Evolutionary conservation across 371 early-diverging fungal species (phyloP).

Genomic region (Zancudomyces culisetae): DNA sequence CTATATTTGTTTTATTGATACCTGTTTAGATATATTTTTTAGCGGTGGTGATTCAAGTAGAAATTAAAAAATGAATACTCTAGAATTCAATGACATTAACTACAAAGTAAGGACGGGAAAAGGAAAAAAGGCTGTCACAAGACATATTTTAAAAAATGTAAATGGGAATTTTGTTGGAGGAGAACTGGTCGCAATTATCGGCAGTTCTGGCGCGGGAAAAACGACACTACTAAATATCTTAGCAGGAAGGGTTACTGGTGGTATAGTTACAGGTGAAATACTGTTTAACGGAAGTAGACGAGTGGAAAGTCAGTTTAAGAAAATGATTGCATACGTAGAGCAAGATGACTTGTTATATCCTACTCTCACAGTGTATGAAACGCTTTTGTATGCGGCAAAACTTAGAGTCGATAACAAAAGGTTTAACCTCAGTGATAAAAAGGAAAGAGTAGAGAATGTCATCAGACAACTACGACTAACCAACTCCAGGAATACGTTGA

Average conservation of each 20-base stretch:
- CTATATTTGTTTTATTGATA: too few species aligned
- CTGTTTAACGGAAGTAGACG: slow-evolving; percentile 36
- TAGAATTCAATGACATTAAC: slow-evolving; percentile 15
- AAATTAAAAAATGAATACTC: too few species aligned
- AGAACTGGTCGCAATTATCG: slow-evolving; percentile 47
- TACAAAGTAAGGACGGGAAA: slow-evolving; percentile 13
- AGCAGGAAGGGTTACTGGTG: slow-evolving; percentile 29
- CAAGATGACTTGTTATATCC: slow-evolving; percentile 22
- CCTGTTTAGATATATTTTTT: too few species aligned
- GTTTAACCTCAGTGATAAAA: slow-evolving; percentile 26
- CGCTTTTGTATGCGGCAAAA: slow-evolving; percentile 35
- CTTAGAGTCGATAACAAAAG: slow-evolving; percentile 40
- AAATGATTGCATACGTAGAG: slow-evolving; percentile 35
- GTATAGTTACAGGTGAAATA: slow-evolving; percentile 37
- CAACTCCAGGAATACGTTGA: slow-evolving; percentile 35
- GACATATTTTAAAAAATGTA: slow-evolving; percentile 23
- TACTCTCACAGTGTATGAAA: slow-evolving; percentile 32
- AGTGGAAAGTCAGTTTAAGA: slow-evolving; percentile 34
- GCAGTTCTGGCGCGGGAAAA: slow-evolving; percentile 58
- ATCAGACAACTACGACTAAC: slow-evolving; percentile 38
- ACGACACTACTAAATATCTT: slow-evolving; percentile 38
- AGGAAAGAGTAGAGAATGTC: slow-evolving; percentile 30
- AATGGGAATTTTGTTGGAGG: slow-evolving; percentile 30
- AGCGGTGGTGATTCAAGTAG: too few species aligned
- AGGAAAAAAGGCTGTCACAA: slow-evolving; percentile 7